Percentiles rank a stretch among this genome's conserved stretches.
These are phyloP conservation scores for Plasmodium ovale DNA, from an alignment of 169 alveolate genomes.

Conservation along the genomic window DNA sequence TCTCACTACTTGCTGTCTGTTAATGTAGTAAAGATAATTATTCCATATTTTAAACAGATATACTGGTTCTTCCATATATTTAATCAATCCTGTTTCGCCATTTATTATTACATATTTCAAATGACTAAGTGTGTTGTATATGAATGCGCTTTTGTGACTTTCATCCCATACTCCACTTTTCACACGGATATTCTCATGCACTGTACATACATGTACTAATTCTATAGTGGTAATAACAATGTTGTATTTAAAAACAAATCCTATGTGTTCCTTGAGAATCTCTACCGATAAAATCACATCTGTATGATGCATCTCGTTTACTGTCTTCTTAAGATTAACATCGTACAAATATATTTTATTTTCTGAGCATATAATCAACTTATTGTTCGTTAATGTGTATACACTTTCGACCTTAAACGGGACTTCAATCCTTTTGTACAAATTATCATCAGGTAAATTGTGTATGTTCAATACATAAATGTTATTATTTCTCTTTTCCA, in stretches of 20 bases:
- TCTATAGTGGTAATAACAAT: slow-evolving; percentile 81
- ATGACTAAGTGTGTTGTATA: slow-evolving; percentile 79
- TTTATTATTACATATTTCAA: slow-evolving; percentile 40
- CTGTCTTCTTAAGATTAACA: slow-evolving; percentile 29
- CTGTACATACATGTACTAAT: slow-evolving; percentile 75
- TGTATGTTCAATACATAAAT: slow-evolving; percentile 45
- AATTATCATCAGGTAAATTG: slow-evolving; percentile 61
- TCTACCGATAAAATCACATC: slow-evolving; percentile 77
- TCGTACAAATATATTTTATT: slow-evolving; percentile 63
- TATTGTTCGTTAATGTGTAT: slow-evolving; percentile 54
- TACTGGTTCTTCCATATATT: slow-evolving; percentile 63
- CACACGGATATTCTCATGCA: slow-evolving; percentile 73
- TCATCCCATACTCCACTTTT: slow-evolving; percentile 85
- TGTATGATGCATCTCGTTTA: slow-evolving; percentile 75
- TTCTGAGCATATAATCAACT: slow-evolving; percentile 27
- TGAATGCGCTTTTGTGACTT: slow-evolving; percentile 59
- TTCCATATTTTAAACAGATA: slow-evolving; percentile 64
- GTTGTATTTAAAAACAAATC: slow-evolving; percentile 78
- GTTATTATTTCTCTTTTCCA: slow-evolving; percentile 29
- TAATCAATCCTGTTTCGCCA: slow-evolving; percentile 71
- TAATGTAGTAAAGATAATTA: slow-evolving; percentile 27
- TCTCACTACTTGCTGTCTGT: slow-evolving; percentile 21
- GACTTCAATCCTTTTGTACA: slow-evolving; percentile 42
- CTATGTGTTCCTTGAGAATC: slow-evolving; percentile 76
- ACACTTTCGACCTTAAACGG: slow-evolving; percentile 35